Evolutionary conservation across 306 rosid genomes (phyloP), one percentile per base, ranked within the genome.

Genomic region (Trifolium subterraneum): DNA sequence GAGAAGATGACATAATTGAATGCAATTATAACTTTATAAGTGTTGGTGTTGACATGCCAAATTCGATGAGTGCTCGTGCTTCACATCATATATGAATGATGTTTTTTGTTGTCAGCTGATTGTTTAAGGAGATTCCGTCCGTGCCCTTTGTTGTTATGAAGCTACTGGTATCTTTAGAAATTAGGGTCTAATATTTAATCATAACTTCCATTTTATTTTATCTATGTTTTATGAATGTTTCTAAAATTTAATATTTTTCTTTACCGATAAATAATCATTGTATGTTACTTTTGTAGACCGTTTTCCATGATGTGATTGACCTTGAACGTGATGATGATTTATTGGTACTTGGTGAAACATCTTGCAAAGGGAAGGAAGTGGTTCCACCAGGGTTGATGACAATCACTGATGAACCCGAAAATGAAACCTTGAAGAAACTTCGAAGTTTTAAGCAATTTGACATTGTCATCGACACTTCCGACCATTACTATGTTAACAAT

Each of bases 381-480:
- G 82, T 61, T 45, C 4, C 63, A 48, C 64, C 83, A 7, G 68
- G n/a, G 75, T 75, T 72, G 52, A 72, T 81, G 52, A 72, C 82
- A 20, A 78, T 67, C n/a, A 16, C 88, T 44, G 74, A 70, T 7
- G 71, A 64, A 72, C 83, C 70, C 12, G 77, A 39, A 72, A 88
- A 86, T 36, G 86, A 88, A 83, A 45, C 84, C 71, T 10, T 89
- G 72, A 74, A 73, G 80, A 89, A 87, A 59, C 88, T 84, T 44
- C 74, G 6, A 80, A 61, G 39, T 6, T 91, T 93, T 77, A 89
- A 91, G 85, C 84, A 88, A 75, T 93, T 93, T 86, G 97, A 93
- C 79, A 88, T 86, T 5, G 87, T 90, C 20, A 87, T 86, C 8
- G 97, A 89, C 71, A 52, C 74, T 81, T 87, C 93, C 2, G 97